Evolutionary conservation across 495 filamentous ascomycete species (phyloP).

Genomic region (Xylaria scruposa): DNA sequence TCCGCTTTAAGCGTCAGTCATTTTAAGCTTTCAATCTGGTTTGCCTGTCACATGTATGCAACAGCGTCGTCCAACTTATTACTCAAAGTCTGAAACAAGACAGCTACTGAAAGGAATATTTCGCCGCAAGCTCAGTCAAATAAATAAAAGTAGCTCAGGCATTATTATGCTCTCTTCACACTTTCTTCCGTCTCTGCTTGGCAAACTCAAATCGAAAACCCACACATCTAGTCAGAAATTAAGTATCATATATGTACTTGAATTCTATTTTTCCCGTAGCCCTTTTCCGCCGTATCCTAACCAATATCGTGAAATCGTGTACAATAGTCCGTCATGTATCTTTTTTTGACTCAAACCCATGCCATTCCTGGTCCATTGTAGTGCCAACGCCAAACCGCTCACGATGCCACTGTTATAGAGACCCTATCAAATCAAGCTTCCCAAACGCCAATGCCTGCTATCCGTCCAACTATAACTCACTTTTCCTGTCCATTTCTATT

Average conservation of each 20-base stretch:
- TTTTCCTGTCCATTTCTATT: slow-evolving; percentile 24
- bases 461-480: slow-evolving; percentile 20
- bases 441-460: slow-evolving; percentile 26
- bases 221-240: not conserved
- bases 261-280: slow-evolving; percentile 21
- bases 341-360: slow-evolving; percentile 18
- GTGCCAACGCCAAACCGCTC: slow-evolving; percentile 26
- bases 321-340: slow-evolving; percentile 17
- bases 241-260: slow-evolving; percentile 11
- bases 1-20: not conserved
- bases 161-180: not conserved
- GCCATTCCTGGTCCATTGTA: slow-evolving; percentile 21
- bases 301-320: slow-evolving; percentile 27
- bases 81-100: not conserved
- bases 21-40: not conserved
- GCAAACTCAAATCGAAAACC: not conserved
- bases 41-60: slow-evolving; percentile 2
- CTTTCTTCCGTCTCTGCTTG: not conserved
- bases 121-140: not conserved
- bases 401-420: slow-evolving; percentile 15
- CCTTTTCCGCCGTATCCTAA: slow-evolving; percentile 9
- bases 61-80: not conserved
- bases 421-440: slow-evolving; percentile 1
- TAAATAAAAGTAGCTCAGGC: not conserved
- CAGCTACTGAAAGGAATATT: not conserved